Evolutionary conservation across 768 basidiomycete genomes (phyloP), one percentile per base, ranked within the genome.

Genomic region (Jaapia argillacea): DNA sequence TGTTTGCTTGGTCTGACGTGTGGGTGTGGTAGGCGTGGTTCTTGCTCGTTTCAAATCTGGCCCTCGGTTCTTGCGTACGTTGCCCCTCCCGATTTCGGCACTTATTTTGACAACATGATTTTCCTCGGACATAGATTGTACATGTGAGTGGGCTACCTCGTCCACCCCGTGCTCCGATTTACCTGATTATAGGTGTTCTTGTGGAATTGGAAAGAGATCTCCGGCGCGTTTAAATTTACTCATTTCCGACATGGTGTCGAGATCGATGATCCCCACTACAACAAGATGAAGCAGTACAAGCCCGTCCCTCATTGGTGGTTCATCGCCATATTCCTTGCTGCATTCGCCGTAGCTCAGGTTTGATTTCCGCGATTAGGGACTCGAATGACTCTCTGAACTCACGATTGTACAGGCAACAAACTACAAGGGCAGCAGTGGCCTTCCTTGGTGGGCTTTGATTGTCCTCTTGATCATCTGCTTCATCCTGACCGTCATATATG

Each of bases 201-300:
- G 45, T 66, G 59, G 58, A 60, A 66, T 51, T 59, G 63, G 52
- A 45, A 56, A 26, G 61, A 65, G 42, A 53, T 65, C 40, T 10
- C 16, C 16, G 28, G 28, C 10, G 28, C 28, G 28, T 33, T 33
- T 16, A 33, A 33, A 33, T 33, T 33, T 33, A 33, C 28, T 10
- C 10, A 16, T 16, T 33, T 33, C 28, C 28, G 28, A 10, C 10
- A 16, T 10, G 10, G 10, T 10, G 16, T 10, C 28, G 16, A 33
- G 36, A 54, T 61, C 13, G 54, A 63, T 51, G 61, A 63, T 27
- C 49, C 49, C 18, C 57, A 58, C 43, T 53, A 51, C 31, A 43
- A 50, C 27, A 45, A 48, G 40, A 52, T 52, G 51, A 51, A 51
- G 40, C 43, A 43, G 20, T 53, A 54, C 47, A 46, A 50, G 28